Evolutionary conservation across 1,284 basidiomycete species (phyloP).

Genomic region (Takashimella koratensis): DNA sequence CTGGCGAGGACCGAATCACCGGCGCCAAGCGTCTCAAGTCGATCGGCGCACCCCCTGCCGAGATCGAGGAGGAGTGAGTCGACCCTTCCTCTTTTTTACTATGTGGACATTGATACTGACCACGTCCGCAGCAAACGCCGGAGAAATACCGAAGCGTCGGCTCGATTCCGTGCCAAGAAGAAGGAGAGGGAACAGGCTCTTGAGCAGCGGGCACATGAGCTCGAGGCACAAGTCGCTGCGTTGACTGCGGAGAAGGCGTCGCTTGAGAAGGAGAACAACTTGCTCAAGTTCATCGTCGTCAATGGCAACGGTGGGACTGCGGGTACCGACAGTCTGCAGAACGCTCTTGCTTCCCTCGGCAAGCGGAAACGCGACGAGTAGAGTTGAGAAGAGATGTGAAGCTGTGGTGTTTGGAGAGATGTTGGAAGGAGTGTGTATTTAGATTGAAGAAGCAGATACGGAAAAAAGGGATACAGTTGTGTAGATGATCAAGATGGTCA

Average conservation of each 20-base stretch:
- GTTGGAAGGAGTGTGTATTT: too few relatives aligned
- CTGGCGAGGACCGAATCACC: slow-evolving; percentile 17
- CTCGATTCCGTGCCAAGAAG: slow-evolving; percentile 98
- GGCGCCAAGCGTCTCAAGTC: slow-evolving; percentile 46
- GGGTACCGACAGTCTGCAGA: slow-evolving; percentile 21
- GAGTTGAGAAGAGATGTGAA: too few relatives aligned
- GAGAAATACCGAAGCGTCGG: slow-evolving; percentile 92
- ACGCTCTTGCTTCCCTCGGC: slow-evolving; percentile 32
- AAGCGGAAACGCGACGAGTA: slow-evolving; percentile 36
- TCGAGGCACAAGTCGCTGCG: slow-evolving; percentile 49
- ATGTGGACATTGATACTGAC: not conserved
- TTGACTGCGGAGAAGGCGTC: slow-evolving; percentile 88
- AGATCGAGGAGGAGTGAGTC: slow-evolving; percentile 44
- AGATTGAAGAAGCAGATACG: too few relatives aligned
- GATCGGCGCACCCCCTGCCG: slow-evolving; percentile 34
- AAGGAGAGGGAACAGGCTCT: slow-evolving; percentile 95
- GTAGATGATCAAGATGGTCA: too few relatives aligned
- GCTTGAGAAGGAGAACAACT: slow-evolving; percentile 86
- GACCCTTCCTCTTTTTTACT: too few relatives aligned
- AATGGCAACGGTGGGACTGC: slow-evolving; percentile 57
- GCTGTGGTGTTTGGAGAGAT: too few relatives aligned
- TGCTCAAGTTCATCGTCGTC: slow-evolving; percentile 88
- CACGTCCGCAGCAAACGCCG: slow-evolving; percentile 63
- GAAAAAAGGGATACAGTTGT: too few relatives aligned
- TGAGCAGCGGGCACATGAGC: slow-evolving; percentile 68